These are phyloP conservation scores for Taphrina pruni DNA, from an alignment of 1,139 yeast species.

Conservation along the genomic window DNA sequence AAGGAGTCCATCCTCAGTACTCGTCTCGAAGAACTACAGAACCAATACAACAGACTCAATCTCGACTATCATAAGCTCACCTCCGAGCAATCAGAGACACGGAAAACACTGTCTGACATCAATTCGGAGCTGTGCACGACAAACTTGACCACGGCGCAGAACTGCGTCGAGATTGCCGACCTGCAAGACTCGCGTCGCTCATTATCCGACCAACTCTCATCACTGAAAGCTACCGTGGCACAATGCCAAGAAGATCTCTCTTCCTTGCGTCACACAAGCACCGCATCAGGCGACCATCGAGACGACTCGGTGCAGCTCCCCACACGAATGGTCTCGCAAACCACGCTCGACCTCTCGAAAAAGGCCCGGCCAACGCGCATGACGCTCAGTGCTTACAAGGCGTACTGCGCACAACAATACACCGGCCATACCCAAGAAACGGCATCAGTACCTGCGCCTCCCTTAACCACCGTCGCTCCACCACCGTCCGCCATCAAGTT, in stretches of 20 bases:
- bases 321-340: not conserved
- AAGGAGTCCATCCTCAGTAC: not conserved
- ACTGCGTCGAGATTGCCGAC: slow-evolving; percentile 15
- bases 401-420: not conserved
- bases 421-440: not conserved
- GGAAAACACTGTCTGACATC: not conserved
- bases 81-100: not conserved
- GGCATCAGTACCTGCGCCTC: not conserved
- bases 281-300: not conserved
- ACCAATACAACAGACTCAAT: slow-evolving; percentile 10
- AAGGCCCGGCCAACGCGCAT: slow-evolving; percentile 8
- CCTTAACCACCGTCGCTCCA: not conserved
- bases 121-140: slow-evolving; percentile 7
- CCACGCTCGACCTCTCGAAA: slow-evolving; percentile 8
- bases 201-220: slow-evolving; percentile 2
- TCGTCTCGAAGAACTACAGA: slow-evolving; percentile 4
- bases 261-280: not conserved
- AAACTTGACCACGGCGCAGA: slow-evolving; percentile 9
- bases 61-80: slow-evolving; percentile 8
- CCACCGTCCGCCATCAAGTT: slow-evolving; percentile 12
- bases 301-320: too few relatives aligned
- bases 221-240: not conserved
- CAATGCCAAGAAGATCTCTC: slow-evolving; percentile 7
- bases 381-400: slow-evolving; percentile 11
- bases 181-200: slow-evolving; percentile 4